A percentile compares a stretch with the other conserved stretches of the same genome.
Conservation (phyloP, 2,329 filamentous ascomycete genomes). For the Diaporthe australafricana region DNA sequence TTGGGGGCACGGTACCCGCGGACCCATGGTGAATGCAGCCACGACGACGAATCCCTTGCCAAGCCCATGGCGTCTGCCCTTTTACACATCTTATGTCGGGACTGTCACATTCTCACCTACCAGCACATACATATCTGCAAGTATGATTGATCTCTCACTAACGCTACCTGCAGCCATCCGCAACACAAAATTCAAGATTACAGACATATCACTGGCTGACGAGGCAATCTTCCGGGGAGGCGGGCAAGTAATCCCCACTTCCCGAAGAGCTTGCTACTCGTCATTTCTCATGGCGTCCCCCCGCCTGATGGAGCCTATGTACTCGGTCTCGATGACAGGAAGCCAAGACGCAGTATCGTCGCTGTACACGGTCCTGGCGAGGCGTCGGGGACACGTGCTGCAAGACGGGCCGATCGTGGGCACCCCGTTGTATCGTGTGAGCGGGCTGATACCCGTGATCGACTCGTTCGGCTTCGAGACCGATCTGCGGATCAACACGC, state of each 20-base stretch:
- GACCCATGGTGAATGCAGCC: conserved; percentile 30
- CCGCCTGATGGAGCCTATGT: conserved; percentile 95
- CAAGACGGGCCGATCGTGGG: conserved; percentile 95
- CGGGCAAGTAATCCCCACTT: conserved; percentile 96
- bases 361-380: conserved; percentile 91
- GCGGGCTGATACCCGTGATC: conserved; percentile 92
- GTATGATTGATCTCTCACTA: conserved; percentile 23
- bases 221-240: conserved; percentile 96
- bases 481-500: conserved; percentile 93
- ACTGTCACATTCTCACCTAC: conserved; percentile 10
- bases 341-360: conserved; percentile 89
- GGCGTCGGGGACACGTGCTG: conserved; percentile 90
- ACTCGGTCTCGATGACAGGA: conserved; percentile 91
- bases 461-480: conserved; percentile 99
- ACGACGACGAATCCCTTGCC: conserved; percentile 10
- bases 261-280: conserved; percentile 91
- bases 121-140: conserved; percentile 6
- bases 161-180: conserved; percentile 76
- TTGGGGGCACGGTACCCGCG: conserved; percentile 29
- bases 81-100: conserved; percentile 13
- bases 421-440: conserved; percentile 92
- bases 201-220: conserved; percentile 85
- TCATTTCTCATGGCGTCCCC: conserved; percentile 98
- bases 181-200: conserved; percentile 97
- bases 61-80: conserved; percentile 30